phyloP scores from a whole-genome alignment of 805 yeast species.

The Suhomyces emberorum region DNA sequence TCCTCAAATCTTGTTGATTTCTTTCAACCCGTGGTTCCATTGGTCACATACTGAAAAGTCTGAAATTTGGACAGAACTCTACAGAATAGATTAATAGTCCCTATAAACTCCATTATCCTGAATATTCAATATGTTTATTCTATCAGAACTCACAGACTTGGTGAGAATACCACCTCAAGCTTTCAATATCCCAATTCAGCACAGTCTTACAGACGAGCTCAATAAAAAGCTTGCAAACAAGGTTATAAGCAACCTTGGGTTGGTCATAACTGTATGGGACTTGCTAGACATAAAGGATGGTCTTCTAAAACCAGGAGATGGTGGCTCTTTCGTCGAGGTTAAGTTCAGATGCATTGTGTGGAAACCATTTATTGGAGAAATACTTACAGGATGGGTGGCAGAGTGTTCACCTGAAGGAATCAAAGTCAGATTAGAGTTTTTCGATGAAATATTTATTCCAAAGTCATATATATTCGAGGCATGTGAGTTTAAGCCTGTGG shows the following conservation, averaged over 20 bases:
- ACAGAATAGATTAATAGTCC: too few species aligned
- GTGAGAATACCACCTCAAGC: constrained; percentile 86
- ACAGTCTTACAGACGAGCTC: constrained; percentile 75
- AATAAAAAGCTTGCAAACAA: constrained; percentile 84
- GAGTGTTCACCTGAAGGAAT: constrained; percentile 87
- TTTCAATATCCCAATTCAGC: constrained; percentile 67
- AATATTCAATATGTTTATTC: constrained; percentile 79
- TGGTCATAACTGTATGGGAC: constrained; percentile 84
- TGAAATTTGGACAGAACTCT: too few species aligned
- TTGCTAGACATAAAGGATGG: constrained; percentile 82
- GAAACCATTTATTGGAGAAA: constrained; percentile 93
- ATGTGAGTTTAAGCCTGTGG: constrained; percentile 63
- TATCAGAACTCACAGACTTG: constrained; percentile 77
- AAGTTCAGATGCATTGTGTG: constrained; percentile 75
- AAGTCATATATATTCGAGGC: constrained; percentile 76
- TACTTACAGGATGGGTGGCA: constrained; percentile 88
- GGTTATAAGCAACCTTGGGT: constrained; percentile 78
- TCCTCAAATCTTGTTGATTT: too few species aligned
- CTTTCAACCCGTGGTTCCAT: too few species aligned
- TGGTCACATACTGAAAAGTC: too few species aligned
- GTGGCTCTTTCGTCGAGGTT: constrained; percentile 76
- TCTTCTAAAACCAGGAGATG: constrained; percentile 89
- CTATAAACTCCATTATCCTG: too few species aligned
- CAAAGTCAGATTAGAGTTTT: constrained; percentile 79
- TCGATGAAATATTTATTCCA: constrained; percentile 90